Percentiles rank a stretch among this genome's conserved stretches.
phyloP scores from a whole-genome alignment of 768 basidiomycete genomes.

The Crucibulum laeve region DNA sequence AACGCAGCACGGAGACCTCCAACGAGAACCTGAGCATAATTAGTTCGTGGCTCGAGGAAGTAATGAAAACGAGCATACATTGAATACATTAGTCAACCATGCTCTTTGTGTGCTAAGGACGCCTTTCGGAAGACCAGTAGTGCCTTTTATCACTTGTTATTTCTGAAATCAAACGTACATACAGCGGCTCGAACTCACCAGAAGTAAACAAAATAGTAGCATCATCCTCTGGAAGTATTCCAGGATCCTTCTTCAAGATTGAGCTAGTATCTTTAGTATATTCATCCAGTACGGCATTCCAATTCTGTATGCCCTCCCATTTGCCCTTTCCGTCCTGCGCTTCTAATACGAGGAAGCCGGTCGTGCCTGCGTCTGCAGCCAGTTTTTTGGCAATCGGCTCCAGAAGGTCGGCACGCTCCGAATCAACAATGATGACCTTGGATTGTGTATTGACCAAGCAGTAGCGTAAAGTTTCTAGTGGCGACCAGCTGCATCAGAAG shows the following conservation, averaged over 20 bases:
- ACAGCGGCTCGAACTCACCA: slow-evolving; percentile 22
- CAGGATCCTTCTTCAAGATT: slow-evolving; percentile 25
- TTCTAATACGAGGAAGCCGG: slow-evolving; percentile 38
- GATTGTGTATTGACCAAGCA: slow-evolving; percentile 39
- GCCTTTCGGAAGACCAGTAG: slow-evolving; percentile 32
- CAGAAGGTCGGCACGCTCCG: slow-evolving; percentile 38
- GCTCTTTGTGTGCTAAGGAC: slow-evolving; percentile 49
- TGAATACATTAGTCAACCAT: slow-evolving; percentile 42
- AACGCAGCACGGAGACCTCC: slow-evolving; percentile 28
- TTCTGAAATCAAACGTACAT: not conserved
- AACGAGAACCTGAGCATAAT: slow-evolving; percentile 23
- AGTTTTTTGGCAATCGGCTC: slow-evolving; percentile 21
- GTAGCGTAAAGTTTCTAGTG: slow-evolving; percentile 33
- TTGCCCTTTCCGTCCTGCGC: slow-evolving; percentile 33
- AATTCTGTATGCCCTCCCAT: slow-evolving; percentile 37
- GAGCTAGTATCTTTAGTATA: slow-evolving; percentile 24
- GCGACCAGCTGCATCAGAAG: slow-evolving; percentile 29
- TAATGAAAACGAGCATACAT: slow-evolving; percentile 21
- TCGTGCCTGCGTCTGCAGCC: slow-evolving; percentile 20
- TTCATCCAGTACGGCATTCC: slow-evolving; percentile 27
- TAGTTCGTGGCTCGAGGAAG: not conserved
- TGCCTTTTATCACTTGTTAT: too few species aligned
- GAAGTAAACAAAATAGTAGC: slow-evolving; percentile 51
- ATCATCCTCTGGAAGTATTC: slow-evolving; percentile 40
- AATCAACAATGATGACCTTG: slow-evolving; percentile 41